phyloP scores from a whole-genome alignment of 331 rosid species.

The Acacia pycnantha region DNA sequence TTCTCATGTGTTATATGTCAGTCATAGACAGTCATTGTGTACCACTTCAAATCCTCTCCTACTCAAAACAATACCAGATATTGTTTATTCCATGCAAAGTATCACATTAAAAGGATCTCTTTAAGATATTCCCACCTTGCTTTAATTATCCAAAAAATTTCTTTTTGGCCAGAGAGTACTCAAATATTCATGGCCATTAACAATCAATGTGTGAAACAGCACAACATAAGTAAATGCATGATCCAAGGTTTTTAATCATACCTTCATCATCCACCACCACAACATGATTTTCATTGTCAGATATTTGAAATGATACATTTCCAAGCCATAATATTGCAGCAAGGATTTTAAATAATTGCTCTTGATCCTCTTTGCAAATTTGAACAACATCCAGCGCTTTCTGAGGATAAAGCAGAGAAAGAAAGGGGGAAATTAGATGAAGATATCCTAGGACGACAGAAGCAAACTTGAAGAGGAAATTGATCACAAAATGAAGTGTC shows the following conservation, averaged over 20 bases:
- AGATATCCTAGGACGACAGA: slow-evolving; percentile 18
- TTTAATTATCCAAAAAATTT: slow-evolving; percentile 14
- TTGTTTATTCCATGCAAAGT: background rate
- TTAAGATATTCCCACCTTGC: background rate
- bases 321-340: slow-evolving; percentile 95
- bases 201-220: slow-evolving; percentile 19
- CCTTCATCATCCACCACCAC: slow-evolving; percentile 88
- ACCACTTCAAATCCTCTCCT: slow-evolving; percentile 13
- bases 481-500: slow-evolving; percentile 17
- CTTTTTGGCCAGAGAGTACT: background rate
- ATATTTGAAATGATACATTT: slow-evolving; percentile 76
- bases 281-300: slow-evolving; percentile 61
- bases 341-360: slow-evolving; percentile 59
- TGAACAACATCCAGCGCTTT: slow-evolving; percentile 57
- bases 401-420: slow-evolving; percentile 44
- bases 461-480: slow-evolving; percentile 25
- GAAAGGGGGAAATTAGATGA: slow-evolving; percentile 22
- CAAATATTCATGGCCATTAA: background rate
- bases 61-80: background rate
- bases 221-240: slow-evolving; percentile 19
- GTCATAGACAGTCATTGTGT: slow-evolving; percentile 15
- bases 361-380: slow-evolving; percentile 76
- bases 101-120: slow-evolving; percentile 10
- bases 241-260: slow-evolving; percentile 35
- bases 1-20: slow-evolving; percentile 8